Evolutionary conservation across 257 asterid genomes (phyloP).

Genomic region (Prunella vulgaris): DNA sequence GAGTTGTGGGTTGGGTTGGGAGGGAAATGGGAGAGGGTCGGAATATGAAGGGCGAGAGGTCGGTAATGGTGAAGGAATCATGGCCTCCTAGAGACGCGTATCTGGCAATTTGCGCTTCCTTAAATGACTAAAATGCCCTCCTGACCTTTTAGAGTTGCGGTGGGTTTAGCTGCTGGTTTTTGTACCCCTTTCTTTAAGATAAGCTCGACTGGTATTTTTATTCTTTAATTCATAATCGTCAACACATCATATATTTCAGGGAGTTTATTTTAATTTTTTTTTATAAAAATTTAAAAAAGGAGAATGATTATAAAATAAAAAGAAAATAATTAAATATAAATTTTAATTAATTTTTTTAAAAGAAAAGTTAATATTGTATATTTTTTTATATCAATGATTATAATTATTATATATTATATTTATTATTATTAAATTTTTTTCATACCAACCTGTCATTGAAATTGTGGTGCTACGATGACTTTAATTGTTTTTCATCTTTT

Average conservation of each 20-base stretch:
- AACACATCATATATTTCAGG: not conserved
- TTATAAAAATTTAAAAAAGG: too few relatives aligned
- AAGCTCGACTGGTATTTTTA: conserved; percentile 31
- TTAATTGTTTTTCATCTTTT: too few relatives aligned
- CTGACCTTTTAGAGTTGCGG: conserved; percentile 25
- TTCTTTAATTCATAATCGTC: conserved; percentile 22
- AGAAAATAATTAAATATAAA: too few relatives aligned
- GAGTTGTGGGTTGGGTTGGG: conserved; percentile 16
- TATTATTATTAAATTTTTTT: too few relatives aligned
- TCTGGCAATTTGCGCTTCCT: conserved; percentile 29
- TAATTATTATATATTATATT: too few relatives aligned
- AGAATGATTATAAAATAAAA: too few relatives aligned
- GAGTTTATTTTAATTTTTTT: not conserved
- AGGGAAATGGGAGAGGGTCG: conserved; percentile 19
- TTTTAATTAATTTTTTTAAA: too few relatives aligned
- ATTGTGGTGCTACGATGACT: too few relatives aligned
- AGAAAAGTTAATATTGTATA: too few relatives aligned
- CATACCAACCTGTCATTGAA: too few relatives aligned
- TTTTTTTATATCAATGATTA: too few relatives aligned
- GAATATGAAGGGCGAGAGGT: conserved; percentile 40
- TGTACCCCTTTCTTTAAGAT: conserved; percentile 24
- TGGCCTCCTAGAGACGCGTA: conserved; percentile 64
- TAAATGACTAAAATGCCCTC: conserved; percentile 38
- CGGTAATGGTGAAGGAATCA: conserved; percentile 46
- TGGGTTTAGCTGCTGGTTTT: not conserved